Percentiles rank a stretch among this genome's conserved stretches.
Evolutionary conservation across 345 rosid genomes (phyloP).

Genomic region (Cardamine resedifolia): DNA sequence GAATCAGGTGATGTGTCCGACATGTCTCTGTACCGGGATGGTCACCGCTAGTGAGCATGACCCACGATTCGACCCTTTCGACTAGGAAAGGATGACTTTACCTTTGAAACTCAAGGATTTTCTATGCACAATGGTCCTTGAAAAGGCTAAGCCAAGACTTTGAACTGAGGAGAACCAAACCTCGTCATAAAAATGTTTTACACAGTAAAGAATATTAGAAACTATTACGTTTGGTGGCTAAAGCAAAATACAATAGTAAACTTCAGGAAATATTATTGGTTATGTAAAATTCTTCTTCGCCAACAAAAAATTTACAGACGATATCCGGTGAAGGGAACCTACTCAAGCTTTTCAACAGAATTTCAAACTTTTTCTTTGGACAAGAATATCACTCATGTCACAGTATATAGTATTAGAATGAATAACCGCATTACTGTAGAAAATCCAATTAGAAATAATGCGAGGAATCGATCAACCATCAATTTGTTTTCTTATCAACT

Average conservation of each 20-base stretch:
- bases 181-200: conserved; percentile 14
- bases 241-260: too few species aligned
- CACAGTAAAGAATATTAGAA: conserved; percentile 1
- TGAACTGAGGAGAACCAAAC: conserved; percentile 18
- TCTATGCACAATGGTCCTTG: conserved; percentile 11
- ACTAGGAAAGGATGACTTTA: conserved; percentile 29
- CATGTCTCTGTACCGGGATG: conserved; percentile 90
- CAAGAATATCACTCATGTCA: not conserved
- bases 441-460: too few species aligned
- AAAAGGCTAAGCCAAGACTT: conserved; percentile 14
- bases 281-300: not conserved
- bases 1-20: conserved; percentile 82
- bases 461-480: too few species aligned
- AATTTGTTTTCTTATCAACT: too few species aligned
- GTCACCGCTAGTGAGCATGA: conserved; percentile 82
- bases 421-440: too few species aligned
- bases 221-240: not conserved
- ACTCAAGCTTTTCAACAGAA: not conserved
- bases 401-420: too few species aligned
- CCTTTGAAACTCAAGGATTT: not conserved
- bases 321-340: not conserved
- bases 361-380: not conserved
- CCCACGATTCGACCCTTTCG: conserved; percentile 76
- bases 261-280: not conserved
- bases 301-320: not conserved